Evolutionary conservation across 1,284 basidiomycete species (phyloP).

Genomic region (Sporisorium iseilematis-ciliati): DNA sequence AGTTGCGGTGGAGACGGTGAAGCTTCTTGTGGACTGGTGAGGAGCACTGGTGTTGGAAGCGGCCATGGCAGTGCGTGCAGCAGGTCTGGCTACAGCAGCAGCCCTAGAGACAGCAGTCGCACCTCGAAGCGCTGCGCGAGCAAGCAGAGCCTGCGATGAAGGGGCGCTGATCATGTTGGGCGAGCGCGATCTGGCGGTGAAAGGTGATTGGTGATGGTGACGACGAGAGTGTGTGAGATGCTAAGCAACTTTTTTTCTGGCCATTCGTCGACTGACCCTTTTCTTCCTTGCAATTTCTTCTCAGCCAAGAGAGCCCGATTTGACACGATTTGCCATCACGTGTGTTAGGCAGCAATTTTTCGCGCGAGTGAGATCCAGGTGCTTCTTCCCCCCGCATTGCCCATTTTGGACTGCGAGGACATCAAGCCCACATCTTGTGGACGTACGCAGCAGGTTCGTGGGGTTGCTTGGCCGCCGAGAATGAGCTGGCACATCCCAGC

Average conservation of each 20-base stretch:
- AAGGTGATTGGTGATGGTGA: conserved; percentile 1
- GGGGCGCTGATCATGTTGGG: conserved; percentile 32
- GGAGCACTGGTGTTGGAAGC: conserved; percentile 5
- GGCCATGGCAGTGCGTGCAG: conserved; percentile 14
- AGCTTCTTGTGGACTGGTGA: conserved; percentile 19
- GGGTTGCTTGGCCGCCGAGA: no score
- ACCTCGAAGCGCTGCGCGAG: conserved; percentile 27
- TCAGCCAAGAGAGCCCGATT: no score
- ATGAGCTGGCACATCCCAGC: no score
- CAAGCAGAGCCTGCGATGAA: conserved; percentile 24
- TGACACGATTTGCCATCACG: no score
- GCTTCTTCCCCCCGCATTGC: no score
- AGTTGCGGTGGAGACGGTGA: conserved; percentile 8
- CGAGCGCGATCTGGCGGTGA: background rate
- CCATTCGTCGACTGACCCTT: no score
- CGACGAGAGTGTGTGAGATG: background rate
- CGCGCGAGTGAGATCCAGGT: no score
- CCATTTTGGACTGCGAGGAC: no score
- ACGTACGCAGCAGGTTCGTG: no score
- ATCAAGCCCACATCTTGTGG: no score
- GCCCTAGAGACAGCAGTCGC: conserved; percentile 7
- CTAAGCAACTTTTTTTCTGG: background rate
- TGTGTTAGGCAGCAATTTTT: no score
- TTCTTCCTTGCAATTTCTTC: no score
- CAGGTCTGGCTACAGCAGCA: background rate